Evolutionary conservation across 2,329 filamentous ascomycete genomes (phyloP).

Genomic region (Drechslera avenae): DNA sequence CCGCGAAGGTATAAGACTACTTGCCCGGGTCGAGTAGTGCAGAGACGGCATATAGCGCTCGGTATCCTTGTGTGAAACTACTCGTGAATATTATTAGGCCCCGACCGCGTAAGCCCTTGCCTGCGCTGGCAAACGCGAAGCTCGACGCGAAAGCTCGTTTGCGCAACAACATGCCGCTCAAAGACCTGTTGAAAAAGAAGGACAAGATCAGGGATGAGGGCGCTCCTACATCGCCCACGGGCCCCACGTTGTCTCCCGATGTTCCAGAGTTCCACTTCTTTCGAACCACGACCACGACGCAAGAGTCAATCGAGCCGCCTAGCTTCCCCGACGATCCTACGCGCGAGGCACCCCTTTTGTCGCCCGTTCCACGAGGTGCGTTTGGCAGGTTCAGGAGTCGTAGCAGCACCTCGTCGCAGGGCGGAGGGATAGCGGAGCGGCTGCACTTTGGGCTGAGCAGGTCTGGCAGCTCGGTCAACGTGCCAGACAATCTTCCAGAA

Average conservation of each 20-base stretch:
- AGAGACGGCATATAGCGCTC: constrained; percentile 4
- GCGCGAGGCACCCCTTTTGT: constrained; percentile 37
- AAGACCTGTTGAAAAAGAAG: constrained; percentile 67
- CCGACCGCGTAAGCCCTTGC: constrained; percentile 22
- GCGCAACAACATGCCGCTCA: constrained; percentile 60
- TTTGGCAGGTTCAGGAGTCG: constrained; percentile 42
- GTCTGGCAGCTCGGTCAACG: constrained; percentile 68
- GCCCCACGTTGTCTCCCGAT: constrained; percentile 36
- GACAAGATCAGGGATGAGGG: constrained; percentile 59
- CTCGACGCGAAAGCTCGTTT: constrained; percentile 11
- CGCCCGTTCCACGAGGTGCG: constrained; percentile 34
- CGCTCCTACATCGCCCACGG: constrained; percentile 27
- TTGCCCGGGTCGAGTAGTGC: constrained; percentile 34
- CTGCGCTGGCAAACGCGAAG: constrained; percentile 18
- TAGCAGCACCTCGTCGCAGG: constrained; percentile 39
- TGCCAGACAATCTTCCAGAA: constrained; percentile 80
- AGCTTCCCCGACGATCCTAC: constrained; percentile 53
- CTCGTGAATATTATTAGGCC: constrained; percentile 11
- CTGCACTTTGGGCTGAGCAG: constrained; percentile 66
- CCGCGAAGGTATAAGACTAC: constrained; percentile 43
- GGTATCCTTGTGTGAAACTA: constrained; percentile 8
- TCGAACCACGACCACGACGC: constrained; percentile 78
- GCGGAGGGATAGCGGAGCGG: constrained; percentile 66
- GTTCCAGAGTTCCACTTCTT: constrained; percentile 77
- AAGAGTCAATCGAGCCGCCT: constrained; percentile 79